Evolutionary conservation across 2,329 filamentous ascomycete species (phyloP), one percentile per base, ranked within the genome.

Genomic region (Hortaea werneckii): DNA sequence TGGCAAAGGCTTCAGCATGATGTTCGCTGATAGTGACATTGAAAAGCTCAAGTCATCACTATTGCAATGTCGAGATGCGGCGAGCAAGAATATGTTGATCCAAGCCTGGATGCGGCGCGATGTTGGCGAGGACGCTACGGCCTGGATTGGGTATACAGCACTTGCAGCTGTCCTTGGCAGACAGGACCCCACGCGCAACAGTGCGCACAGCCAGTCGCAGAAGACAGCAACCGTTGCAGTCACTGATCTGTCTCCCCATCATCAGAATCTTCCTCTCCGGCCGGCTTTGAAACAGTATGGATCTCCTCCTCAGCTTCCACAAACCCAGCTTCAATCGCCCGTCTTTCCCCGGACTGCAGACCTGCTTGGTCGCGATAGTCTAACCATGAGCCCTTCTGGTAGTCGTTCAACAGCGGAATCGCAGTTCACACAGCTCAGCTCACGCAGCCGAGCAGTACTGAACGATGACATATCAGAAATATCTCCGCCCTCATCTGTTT

Each of bases 91-190:
- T 35, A 42, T 50, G 3, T 27, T 54, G 39, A 42, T 58, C 54
- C 79, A 84, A 61, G 75, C 81, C 53, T 84, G 80, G 79, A 78
- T 75, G 13, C 67, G 83, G 3, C 79, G 78, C 29, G 70, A 71
- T 10, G 29, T 27, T 20, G 29, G 29, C 11, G 8, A 27, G n/a
- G 43, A 37, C 10, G 29, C 29, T 11, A 13, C 28, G n/a, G 9
- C 43, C 6, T 29, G 29, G 10, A 45, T 45, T 30, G 82, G 82
- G 37, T 85, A 82, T 57, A 80, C 79, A 1, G 79, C 79, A 4
- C 70, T 85, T 6, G 76, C 78, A 1, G 80, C 80, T 7, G 80
- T 80, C 3, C 70, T 85, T 8, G 77, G 82, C 39, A 69, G 73
- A 45, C 64, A 78, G 50, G 63, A 57, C 48, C 48, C 48, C 37